These are phyloP conservation scores for Dioscorea dumetorum DNA, from an alignment of 106 monocot species.

Conservation along the genomic window DNA sequence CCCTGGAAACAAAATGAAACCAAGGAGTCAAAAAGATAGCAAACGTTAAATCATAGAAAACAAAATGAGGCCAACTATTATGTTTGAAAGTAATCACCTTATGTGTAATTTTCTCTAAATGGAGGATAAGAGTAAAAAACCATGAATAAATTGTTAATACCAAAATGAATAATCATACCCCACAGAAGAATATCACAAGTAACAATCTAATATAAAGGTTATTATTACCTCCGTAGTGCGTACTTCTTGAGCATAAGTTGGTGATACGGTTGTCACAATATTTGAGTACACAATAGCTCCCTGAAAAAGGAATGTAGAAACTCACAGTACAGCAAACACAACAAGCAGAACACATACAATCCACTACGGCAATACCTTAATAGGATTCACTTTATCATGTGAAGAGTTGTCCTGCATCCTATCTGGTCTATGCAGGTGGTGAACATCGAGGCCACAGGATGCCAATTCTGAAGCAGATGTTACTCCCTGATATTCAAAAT, in stretches of 20 bases:
- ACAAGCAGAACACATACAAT: background rate
- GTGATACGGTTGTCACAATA: slow-evolving; percentile 96
- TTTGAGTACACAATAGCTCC: slow-evolving; percentile 91
- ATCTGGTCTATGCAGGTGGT: slow-evolving; percentile 60
- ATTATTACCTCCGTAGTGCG: slow-evolving; percentile 64
- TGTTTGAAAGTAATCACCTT: too few species aligned
- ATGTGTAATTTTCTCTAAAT: too few species aligned
- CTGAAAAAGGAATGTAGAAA: slow-evolving; percentile 28
- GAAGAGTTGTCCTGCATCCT: slow-evolving; percentile 82
- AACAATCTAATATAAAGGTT: background rate
- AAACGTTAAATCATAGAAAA: too few species aligned
- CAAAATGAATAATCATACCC: too few species aligned
- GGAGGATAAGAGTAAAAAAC: too few species aligned
- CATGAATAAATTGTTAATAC: too few species aligned
- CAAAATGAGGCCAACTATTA: too few species aligned
- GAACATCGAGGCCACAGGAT: slow-evolving; percentile 80
- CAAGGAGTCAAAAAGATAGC: too few species aligned
- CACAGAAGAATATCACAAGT: background rate
- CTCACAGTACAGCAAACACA: slow-evolving; percentile 2
- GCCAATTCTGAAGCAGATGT: slow-evolving; percentile 74
- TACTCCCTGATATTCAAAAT: slow-evolving; percentile 88
- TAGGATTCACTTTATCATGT: slow-evolving; percentile 71
- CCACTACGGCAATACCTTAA: slow-evolving; percentile 42
- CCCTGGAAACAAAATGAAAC: slow-evolving; percentile 31
- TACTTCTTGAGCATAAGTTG: slow-evolving; percentile 93